Conservation (phyloP, 495 filamentous ascomycete species). For the Echria macrotheca region DNA sequence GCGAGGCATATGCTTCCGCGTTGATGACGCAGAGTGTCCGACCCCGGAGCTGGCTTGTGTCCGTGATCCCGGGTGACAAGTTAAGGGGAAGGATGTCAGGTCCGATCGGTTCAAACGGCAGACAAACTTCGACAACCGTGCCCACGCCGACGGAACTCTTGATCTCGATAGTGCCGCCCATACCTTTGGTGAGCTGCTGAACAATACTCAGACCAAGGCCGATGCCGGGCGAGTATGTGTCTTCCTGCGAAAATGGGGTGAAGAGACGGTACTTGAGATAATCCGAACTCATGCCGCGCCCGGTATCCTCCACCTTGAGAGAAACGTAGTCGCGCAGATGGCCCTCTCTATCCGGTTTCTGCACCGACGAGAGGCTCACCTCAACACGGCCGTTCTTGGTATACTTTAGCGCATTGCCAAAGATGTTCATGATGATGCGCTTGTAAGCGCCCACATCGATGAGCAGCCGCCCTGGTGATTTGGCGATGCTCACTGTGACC, state of each 20-base stretch:
- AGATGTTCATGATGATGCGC: constrained; percentile 72
- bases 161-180: constrained; percentile 57
- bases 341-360: constrained; percentile 8
- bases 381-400: constrained; percentile 61
- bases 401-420: constrained; percentile 81
- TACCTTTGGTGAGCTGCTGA: constrained; percentile 54
- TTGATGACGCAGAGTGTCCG: constrained; percentile 25
- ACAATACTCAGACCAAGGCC: constrained; percentile 69
- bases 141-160: constrained; percentile 20
- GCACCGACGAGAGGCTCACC: constrained; percentile 43
- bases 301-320: constrained; percentile 55
- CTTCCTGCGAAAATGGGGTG: constrained; percentile 68
- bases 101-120: no score
- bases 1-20: constrained; percentile 17
- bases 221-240: constrained; percentile 57
- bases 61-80: no score
- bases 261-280: constrained; percentile 64
- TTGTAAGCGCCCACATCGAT: constrained; percentile 40
- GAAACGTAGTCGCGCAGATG: constrained; percentile 2
- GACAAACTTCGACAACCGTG: constrained; percentile 42
- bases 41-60: no score
- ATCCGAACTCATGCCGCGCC: constrained; percentile 62
- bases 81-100: no score
- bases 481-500: constrained; percentile 32
- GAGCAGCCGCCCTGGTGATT: constrained; percentile 28